Conservation (phyloP, 176 grass and related monocot genomes). For the Hyparrhenia diplandra region DNA sequence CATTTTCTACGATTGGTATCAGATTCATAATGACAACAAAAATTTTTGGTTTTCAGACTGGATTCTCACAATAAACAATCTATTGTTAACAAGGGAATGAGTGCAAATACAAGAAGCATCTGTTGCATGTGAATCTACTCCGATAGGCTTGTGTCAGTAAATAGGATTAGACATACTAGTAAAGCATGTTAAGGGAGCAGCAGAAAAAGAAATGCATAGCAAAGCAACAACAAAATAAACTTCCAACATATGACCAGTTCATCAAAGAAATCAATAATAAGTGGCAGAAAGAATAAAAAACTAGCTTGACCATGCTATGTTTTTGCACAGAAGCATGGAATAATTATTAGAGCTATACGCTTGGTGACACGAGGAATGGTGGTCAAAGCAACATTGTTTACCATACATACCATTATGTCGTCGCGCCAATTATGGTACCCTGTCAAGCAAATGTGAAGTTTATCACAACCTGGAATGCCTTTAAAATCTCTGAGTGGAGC, state of each 20-base stretch:
- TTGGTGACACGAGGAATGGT: neutral
- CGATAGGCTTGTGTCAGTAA: neutral
- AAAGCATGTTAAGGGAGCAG: neutral
- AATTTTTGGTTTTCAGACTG: neutral
- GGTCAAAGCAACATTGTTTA: conserved; percentile 15
- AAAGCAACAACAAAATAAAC: neutral
- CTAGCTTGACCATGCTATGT: neutral
- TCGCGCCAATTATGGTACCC: conserved; percentile 76
- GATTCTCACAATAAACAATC: conserved; percentile 3
- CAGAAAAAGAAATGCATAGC: neutral
- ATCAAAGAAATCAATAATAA: neutral
- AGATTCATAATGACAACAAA: neutral
- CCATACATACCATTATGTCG: conserved; percentile 97
- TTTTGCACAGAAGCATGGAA: too few relatives aligned
- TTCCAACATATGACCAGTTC: neutral
- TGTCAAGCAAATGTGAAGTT: conserved; percentile 72
- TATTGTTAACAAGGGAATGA: neutral
- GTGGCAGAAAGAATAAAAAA: neutral
- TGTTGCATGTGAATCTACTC: neutral
- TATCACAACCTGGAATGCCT: conserved; percentile 69
- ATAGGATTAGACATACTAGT: neutral
- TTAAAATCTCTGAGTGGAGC: conserved; percentile 62
- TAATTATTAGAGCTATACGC: too few relatives aligned
- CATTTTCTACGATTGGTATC: conserved; percentile 62
- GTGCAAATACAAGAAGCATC: neutral